Conservation (phyloP, 148 eudicot genomes). For the Spergularia bocconei region DNA sequence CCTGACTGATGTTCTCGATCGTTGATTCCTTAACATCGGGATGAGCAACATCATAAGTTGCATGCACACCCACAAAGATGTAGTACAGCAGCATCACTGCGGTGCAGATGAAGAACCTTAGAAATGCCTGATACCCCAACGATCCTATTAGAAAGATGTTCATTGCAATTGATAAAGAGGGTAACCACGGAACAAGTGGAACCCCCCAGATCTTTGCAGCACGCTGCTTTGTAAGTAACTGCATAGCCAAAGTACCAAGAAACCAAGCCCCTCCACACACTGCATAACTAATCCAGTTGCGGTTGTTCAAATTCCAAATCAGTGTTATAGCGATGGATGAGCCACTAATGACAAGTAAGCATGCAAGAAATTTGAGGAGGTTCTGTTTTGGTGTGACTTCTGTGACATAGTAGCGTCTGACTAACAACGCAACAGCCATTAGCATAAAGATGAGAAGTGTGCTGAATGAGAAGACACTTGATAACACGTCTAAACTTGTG, state of each 20-base stretch:
- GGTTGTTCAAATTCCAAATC: conserved; percentile 45
- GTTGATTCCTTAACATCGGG: conserved; percentile 20
- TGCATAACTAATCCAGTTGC: conserved; percentile 54
- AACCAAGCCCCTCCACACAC: conserved; percentile 56
- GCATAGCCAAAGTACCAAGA: conserved; percentile 58
- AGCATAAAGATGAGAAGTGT: conserved; percentile 90
- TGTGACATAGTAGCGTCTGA: conserved; percentile 76
- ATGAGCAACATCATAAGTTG: conserved; percentile 90
- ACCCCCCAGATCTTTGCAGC: conserved; percentile 84
- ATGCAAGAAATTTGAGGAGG: conserved; percentile 40
- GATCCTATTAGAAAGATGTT: conserved; percentile 86
- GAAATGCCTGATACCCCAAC: conserved; percentile 61
- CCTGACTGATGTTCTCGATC: conserved; percentile 28
- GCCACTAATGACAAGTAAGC: conserved; percentile 46
- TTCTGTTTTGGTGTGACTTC: conserved; percentile 47
- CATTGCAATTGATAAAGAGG: conserved; percentile 65
- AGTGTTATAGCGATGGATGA: conserved; percentile 54
- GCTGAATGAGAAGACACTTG: conserved; percentile 78
- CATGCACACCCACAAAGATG: conserved; percentile 80
- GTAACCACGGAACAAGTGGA: conserved; percentile 92
- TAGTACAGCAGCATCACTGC: conserved; percentile 86
- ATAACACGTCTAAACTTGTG: conserved; percentile 81
- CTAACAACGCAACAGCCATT: conserved; percentile 85
- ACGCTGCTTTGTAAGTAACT: conserved; percentile 54
- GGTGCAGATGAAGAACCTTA: conserved; percentile 74